Evolutionary conservation across 164 flowering plant genomes (phyloP).

Genomic region (Paratinospora sagittata): DNA sequence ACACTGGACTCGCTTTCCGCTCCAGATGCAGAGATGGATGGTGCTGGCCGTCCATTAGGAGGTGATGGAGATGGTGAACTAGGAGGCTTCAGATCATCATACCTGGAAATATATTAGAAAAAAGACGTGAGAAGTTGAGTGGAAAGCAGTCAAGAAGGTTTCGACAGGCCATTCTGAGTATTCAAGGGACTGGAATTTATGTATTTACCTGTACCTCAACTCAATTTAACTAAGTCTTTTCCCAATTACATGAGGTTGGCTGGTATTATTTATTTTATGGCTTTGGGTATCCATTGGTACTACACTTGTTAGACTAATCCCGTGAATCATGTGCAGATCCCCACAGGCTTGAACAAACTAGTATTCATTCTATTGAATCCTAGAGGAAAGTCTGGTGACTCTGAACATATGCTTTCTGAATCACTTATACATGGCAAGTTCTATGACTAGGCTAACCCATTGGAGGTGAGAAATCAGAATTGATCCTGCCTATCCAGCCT

Average conservation of each 20-base stretch:
- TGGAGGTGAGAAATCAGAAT: not conserved
- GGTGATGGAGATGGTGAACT: conserved; percentile 64
- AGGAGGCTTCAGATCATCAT: conserved; percentile 60
- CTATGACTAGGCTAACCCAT: not conserved
- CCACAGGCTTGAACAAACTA: not conserved
- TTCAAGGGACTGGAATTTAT: not conserved
- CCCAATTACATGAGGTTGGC: too few relatives aligned
- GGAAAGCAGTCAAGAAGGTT: too few relatives aligned
- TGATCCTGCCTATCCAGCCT: not conserved
- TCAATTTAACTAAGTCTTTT: too few relatives aligned
- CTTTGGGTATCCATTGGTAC: not conserved
- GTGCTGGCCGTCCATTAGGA: conserved; percentile 32
- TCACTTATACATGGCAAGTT: not conserved
- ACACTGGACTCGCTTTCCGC: conserved; percentile 6
- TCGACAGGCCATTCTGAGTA: too few relatives aligned
- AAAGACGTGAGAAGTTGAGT: not conserved
- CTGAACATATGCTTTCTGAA: not conserved
- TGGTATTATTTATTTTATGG: not conserved
- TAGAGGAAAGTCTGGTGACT: not conserved
- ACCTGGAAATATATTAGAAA: conserved; percentile 25
- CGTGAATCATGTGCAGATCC: not conserved
- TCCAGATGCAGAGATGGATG: conserved; percentile 14
- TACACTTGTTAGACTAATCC: not conserved
- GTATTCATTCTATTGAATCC: not conserved
- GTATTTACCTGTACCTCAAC: too few relatives aligned